Evolutionary conservation across 2,329 filamentous ascomycete genomes (phyloP).

Genomic region (Botrytis deweyae): DNA sequence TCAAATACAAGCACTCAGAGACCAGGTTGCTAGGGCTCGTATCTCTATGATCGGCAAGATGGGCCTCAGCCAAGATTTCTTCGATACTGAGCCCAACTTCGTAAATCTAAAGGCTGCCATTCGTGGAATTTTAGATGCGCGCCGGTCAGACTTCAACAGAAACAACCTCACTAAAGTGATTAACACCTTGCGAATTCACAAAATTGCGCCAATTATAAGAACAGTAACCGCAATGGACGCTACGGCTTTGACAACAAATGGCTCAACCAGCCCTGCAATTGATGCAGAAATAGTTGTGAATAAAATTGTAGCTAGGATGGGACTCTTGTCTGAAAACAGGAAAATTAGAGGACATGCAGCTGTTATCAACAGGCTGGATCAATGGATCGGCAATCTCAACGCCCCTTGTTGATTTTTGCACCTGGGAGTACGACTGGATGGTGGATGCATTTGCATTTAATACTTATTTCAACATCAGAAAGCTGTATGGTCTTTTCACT

Average conservation of each 20-base stretch:
- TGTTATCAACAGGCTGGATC: neutral
- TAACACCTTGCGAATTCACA: accelerated
- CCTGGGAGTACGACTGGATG: too few relatives aligned
- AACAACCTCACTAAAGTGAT: accelerated
- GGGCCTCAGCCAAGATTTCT: neutral
- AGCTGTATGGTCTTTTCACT: too few relatives aligned
- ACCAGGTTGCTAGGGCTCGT: neutral
- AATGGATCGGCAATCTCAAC: neutral
- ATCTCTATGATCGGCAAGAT: neutral
- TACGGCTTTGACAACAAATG: neutral
- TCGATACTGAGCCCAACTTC: neutral
- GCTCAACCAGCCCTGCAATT: neutral
- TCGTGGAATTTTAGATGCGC: neutral
- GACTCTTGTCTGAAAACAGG: neutral
- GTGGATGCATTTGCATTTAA: too few relatives aligned
- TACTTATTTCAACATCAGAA: too few relatives aligned
- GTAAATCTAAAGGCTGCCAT: neutral
- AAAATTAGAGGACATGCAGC: neutral
- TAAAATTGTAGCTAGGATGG: neutral
- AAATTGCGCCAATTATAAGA: neutral
- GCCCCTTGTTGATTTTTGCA: neutral
- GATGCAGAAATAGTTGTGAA: neutral
- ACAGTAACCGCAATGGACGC: neutral
- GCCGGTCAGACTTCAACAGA: neutral
- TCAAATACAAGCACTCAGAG: neutral